A percentile compares a stretch with the other conserved stretches of the same genome.
Conservation (phyloP, 83 land plant genomes). For the Picea abies region DNA sequence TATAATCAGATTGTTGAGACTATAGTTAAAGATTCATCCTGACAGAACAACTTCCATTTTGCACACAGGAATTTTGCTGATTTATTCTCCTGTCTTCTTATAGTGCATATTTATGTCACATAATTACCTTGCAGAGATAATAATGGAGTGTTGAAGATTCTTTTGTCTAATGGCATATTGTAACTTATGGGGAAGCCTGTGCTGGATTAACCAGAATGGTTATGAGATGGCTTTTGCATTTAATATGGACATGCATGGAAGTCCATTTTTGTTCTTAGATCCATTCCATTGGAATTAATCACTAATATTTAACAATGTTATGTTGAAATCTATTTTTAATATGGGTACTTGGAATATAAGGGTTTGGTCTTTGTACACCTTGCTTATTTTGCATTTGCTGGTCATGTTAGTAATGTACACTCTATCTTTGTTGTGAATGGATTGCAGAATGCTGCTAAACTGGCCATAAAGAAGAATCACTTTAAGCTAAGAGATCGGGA, state of each 20-base stretch:
- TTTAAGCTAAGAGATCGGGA: conserved; percentile 59
- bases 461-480: conserved; percentile 31
- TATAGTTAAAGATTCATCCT: too few species aligned
- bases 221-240: neutral
- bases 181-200: neutral
- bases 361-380: neutral
- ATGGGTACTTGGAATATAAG: neutral
- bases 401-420: too few species aligned
- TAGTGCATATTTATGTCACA: neutral
- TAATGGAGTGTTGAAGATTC: neutral
- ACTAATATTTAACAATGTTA: neutral
- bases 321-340: neutral
- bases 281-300: neutral
- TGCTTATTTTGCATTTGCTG: too few species aligned
- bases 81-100: neutral
- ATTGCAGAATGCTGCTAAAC: conserved; percentile 68
- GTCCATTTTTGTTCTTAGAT: neutral
- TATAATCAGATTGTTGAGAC: too few species aligned
- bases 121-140: neutral
- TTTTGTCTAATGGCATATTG: neutral
- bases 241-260: neutral
- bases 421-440: neutral
- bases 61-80: too few species aligned
- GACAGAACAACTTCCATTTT: too few species aligned
- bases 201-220: neutral